Evolutionary conservation across 257 asterid genomes (phyloP).

Genomic region (Euphrasia confusa): DNA sequence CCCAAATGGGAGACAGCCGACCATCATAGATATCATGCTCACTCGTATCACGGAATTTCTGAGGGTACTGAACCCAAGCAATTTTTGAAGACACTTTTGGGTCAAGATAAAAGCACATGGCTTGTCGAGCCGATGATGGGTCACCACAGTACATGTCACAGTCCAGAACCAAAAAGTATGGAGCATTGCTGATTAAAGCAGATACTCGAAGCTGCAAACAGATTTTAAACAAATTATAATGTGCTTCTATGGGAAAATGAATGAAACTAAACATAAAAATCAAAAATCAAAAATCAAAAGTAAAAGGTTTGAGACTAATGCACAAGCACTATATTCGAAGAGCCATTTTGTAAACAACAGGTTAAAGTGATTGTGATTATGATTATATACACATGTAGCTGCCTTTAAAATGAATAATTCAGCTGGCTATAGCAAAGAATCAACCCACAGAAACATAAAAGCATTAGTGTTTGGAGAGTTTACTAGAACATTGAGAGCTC

Average conservation of each 20-base stretch:
- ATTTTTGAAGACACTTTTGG: slow-evolving; percentile 31
- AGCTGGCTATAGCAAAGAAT: too few relatives aligned
- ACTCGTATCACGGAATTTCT: slow-evolving; percentile 44
- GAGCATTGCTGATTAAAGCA: slow-evolving; percentile 56
- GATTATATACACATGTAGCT: too few relatives aligned
- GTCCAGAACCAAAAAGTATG: slow-evolving; percentile 44
- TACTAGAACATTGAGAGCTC: slow-evolving; percentile 65
- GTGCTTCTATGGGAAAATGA: neutral
- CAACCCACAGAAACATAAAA: too few relatives aligned
- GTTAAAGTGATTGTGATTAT: too few relatives aligned
- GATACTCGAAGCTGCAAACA: slow-evolving; percentile 55
- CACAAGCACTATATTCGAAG: too few relatives aligned
- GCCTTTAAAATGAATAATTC: too few relatives aligned
- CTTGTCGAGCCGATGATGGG: slow-evolving; percentile 42
- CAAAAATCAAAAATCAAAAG: too few relatives aligned
- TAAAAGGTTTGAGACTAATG: too few relatives aligned
- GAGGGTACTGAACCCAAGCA: slow-evolving; percentile 62
- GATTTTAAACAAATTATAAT: neutral
- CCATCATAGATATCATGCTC: slow-evolving; percentile 50
- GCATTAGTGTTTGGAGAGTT: neutral
- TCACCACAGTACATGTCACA: slow-evolving; percentile 46
- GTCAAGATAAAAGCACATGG: slow-evolving; percentile 47
- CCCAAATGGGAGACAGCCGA: slow-evolving; percentile 29
- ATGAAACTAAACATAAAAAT: too few relatives aligned
- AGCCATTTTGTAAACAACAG: too few relatives aligned